Evolutionary conservation across 116 monocot species (phyloP).

Genomic region (Papilionanthe hybrid): DNA sequence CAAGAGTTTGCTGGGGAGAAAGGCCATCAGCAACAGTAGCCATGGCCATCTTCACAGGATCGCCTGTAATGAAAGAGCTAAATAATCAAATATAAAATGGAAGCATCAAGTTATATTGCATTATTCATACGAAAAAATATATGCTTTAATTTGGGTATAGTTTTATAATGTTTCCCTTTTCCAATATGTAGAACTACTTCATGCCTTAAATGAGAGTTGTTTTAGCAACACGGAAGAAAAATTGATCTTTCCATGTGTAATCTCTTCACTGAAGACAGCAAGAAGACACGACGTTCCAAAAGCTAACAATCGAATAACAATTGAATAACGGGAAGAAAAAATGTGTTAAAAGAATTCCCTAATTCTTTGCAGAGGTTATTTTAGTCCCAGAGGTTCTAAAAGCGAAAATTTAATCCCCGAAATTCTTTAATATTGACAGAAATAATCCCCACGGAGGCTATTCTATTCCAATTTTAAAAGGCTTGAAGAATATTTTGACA

Average conservation of each 20-base stretch:
- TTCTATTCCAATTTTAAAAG: no score
- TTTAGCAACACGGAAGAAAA: not conserved
- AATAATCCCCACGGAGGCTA: no score
- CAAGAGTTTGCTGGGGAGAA: constrained; percentile 38
- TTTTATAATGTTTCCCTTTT: not conserved
- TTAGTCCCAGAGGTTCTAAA: no score
- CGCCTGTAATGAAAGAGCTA: constrained; percentile 29
- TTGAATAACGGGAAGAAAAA: not conserved
- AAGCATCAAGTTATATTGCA: not conserved
- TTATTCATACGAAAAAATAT: not conserved
- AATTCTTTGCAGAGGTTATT: no score
- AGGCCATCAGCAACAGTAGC: constrained; percentile 39
- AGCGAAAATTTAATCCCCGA: no score
- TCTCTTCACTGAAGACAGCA: not conserved
- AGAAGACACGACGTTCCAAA: not conserved
- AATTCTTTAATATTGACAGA: no score
- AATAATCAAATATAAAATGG: not conserved
- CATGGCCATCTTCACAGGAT: constrained; percentile 79
- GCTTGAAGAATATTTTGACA: no score
- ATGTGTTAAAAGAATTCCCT: no score
- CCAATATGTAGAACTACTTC: not conserved
- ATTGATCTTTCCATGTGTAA: not conserved
- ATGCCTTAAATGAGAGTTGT: not conserved
- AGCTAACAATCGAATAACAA: not conserved
- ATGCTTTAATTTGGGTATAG: not conserved